phyloP scores from a whole-genome alignment of 768 basidiomycete species.

The Tylopilus subfusipes region DNA sequence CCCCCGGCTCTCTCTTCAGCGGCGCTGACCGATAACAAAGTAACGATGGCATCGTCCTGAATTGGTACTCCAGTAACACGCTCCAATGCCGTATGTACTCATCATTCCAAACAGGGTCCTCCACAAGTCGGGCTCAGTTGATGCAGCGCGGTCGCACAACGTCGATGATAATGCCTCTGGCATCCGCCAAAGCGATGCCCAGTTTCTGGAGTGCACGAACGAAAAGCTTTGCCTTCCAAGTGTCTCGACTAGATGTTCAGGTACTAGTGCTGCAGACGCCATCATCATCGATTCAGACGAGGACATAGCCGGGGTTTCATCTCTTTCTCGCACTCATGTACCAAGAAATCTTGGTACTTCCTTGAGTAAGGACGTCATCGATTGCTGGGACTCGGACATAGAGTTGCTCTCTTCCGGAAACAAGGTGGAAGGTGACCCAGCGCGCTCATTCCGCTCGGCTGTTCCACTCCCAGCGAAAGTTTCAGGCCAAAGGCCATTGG shows the following conservation, averaged over 20 bases:
- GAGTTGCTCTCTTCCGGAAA: constrained; percentile 10
- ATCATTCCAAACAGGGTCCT: constrained; percentile 18
- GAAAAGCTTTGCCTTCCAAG: background rate
- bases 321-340: background rate
- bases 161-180: background rate
- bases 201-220: background rate
- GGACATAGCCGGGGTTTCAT: background rate
- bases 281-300: constrained; percentile 25
- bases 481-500: background rate
- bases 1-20: background rate
- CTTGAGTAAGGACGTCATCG: background rate
- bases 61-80: constrained; percentile 22
- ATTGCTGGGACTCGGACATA: constrained; percentile 10
- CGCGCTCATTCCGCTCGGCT: background rate
- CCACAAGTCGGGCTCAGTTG: constrained; percentile 1
- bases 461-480: background rate
- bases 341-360: background rate
- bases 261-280: constrained; percentile 16
- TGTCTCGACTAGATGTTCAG: constrained; percentile 1
- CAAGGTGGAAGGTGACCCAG: background rate
- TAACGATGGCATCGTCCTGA: constrained; percentile 28
- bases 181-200: background rate
- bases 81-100: background rate
- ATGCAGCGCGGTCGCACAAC: background rate
- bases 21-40: constrained; percentile 15